These are phyloP conservation scores for Rheum nobile DNA, from an alignment of 148 eudicot species.

Conservation along the genomic window DNA sequence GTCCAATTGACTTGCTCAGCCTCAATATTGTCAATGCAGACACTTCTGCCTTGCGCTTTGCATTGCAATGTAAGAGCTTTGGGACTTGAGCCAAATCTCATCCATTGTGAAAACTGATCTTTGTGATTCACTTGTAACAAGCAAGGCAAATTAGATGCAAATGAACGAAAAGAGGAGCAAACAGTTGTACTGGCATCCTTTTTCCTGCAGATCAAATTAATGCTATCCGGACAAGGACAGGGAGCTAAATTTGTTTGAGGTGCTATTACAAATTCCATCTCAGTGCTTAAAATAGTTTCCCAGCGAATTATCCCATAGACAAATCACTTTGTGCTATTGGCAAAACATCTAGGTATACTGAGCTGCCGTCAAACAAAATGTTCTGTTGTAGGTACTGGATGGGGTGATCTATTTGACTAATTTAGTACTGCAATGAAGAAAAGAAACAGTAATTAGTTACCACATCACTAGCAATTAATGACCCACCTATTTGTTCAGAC, in stretches of 20 bases:
- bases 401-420: background rate
- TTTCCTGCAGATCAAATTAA: constrained; percentile 11
- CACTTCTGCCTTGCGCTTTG: constrained; percentile 21
- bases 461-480: background rate
- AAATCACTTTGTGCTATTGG: background rate
- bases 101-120: constrained; percentile 12
- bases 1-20: constrained; percentile 22
- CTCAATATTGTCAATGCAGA: constrained; percentile 28
- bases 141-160: background rate
- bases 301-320: background rate
- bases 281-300: background rate
- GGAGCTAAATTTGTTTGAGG: background rate
- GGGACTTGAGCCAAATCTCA: constrained; percentile 18
- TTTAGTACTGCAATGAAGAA: background rate
- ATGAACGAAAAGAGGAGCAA: constrained; percentile 5
- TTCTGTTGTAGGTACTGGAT: background rate
- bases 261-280: constrained; percentile 2
- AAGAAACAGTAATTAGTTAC: background rate
- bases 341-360: background rate
- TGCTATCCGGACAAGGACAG: background rate
- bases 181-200: constrained; percentile 2
- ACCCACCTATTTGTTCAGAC: background rate
- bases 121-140: constrained; percentile 9
- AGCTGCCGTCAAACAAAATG: background rate
- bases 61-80: constrained; percentile 13